phyloP scores from a whole-genome alignment of 2,329 filamentous ascomycete species.

The Aspergillus tanneri region DNA sequence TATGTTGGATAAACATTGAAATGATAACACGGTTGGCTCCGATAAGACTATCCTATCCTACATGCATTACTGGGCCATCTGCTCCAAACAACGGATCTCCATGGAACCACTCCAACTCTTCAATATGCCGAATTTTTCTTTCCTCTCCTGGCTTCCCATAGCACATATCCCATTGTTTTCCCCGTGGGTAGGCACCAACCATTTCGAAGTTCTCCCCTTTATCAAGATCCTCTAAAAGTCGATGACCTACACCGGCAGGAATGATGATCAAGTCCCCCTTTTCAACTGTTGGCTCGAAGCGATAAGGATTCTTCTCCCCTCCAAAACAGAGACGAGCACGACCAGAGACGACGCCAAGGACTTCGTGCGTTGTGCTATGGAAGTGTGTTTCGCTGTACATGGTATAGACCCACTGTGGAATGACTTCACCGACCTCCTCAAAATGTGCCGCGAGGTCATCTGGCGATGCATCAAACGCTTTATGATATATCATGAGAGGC shows the following conservation, averaged over 20 bases:
- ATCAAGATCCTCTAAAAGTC: slow-evolving; percentile 57
- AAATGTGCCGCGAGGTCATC: slow-evolving; percentile 59
- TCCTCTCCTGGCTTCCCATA: slow-evolving; percentile 62
- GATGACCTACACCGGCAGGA: slow-evolving; percentile 65
- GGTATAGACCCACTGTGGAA: slow-evolving; percentile 66
- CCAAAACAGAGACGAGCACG: slow-evolving; percentile 65
- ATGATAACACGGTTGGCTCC: too few species aligned
- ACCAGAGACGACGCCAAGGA: slow-evolving; percentile 60
- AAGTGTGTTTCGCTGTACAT: slow-evolving; percentile 69
- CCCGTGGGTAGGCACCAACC: slow-evolving; percentile 65
- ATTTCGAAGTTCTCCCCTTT: slow-evolving; percentile 57
- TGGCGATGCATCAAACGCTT: slow-evolving; percentile 53
- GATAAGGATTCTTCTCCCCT: slow-evolving; percentile 59
- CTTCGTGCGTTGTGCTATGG: slow-evolving; percentile 66
- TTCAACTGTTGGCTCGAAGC: slow-evolving; percentile 56
- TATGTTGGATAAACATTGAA: background rate
- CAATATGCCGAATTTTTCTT: slow-evolving; percentile 51
- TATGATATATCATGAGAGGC: slow-evolving; percentile 66
- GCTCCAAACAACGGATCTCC: slow-evolving; percentile 61
- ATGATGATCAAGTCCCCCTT: slow-evolving; percentile 65
- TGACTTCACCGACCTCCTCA: slow-evolving; percentile 52
- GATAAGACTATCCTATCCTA: slow-evolving; percentile 22
- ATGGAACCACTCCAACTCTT: slow-evolving; percentile 55
- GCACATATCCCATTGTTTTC: slow-evolving; percentile 67
- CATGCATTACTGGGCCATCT: slow-evolving; percentile 52